phyloP scores from a whole-genome alignment of 345 rosid species.

The Lepidium aucheri region DNA sequence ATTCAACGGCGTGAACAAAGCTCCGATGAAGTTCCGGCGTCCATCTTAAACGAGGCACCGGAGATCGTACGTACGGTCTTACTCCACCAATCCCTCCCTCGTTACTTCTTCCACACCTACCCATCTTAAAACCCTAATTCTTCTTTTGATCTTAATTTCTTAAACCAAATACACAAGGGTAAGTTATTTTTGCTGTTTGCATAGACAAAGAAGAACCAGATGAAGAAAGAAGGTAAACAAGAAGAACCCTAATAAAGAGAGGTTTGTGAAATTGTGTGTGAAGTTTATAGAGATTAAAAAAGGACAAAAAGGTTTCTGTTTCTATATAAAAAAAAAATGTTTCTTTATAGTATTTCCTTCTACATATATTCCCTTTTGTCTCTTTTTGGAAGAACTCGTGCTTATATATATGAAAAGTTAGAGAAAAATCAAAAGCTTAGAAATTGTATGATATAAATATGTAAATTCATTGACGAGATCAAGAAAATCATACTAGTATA shows the following conservation, averaged over 20 bases:
- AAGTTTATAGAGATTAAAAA: constrained; percentile 4
- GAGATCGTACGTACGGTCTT: constrained; percentile 82
- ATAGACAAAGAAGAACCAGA: neutral
- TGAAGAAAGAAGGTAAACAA: neutral
- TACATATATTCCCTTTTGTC: neutral
- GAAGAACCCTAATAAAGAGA: neutral
- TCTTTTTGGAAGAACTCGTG: constrained; percentile 23
- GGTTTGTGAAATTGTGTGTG: neutral
- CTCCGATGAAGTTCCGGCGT: constrained; percentile 94
- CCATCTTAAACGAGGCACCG: constrained; percentile 93
- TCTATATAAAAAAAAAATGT: constrained; percentile 4
- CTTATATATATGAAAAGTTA: neutral
- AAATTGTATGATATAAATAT: neutral
- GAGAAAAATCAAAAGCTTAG: neutral
- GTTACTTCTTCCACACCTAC: constrained; percentile 61
- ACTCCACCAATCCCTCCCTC: constrained; percentile 43
- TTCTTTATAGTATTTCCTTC: neutral
- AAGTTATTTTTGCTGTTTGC: too few relatives aligned
- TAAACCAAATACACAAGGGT: neutral
- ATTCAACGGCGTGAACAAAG: constrained; percentile 76
- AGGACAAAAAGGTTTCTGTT: constrained; percentile 17
- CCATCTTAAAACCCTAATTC: constrained; percentile 36
- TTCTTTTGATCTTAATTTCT: neutral
- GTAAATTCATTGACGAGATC: constrained; percentile 3
- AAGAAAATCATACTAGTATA: neutral